Evolutionary conservation across 129 eudicot species (phyloP).

Genomic region (Tanacetum coccineum): DNA sequence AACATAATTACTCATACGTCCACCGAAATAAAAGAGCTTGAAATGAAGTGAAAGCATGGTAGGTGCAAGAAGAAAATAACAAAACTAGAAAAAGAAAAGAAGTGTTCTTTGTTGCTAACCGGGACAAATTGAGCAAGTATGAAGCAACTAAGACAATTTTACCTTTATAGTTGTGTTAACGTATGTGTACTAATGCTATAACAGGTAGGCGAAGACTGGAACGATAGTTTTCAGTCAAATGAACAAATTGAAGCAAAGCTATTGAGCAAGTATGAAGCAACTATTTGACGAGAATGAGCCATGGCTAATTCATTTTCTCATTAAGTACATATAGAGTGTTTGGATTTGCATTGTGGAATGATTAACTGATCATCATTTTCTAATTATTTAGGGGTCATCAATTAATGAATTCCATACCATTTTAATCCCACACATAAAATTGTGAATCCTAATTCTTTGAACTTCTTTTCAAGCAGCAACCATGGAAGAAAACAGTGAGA

Average conservation of each 20-base stretch:
- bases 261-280: conserved; percentile 73
- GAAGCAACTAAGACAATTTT: not conserved
- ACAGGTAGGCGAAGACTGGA: conserved; percentile 85
- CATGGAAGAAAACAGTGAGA: conserved; percentile 72
- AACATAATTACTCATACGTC: no score
- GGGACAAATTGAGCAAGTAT: not conserved
- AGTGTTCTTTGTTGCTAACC: not conserved
- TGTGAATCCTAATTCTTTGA: not conserved
- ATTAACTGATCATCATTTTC: no score
- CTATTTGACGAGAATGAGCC: conserved; percentile 89
- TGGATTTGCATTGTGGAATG: not conserved
- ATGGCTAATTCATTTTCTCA: conserved; percentile 94
- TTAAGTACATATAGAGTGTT: conserved; percentile 49
- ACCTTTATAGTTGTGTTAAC: not conserved
- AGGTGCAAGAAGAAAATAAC: no score
- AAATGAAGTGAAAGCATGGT: no score
- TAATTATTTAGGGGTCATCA: no score
- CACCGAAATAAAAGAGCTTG: no score
- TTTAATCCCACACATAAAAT: no score
- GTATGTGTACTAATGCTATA: conserved; percentile 11
- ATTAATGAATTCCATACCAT: no score
- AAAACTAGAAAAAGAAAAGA: no score
- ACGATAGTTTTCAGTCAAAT: conserved; percentile 71
- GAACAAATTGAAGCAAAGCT: conserved; percentile 80
- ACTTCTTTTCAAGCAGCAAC: conserved; percentile 39